These are phyloP conservation scores for Lodderomyces margitis DNA, from an alignment of 1,139 yeast species.

Conservation along the genomic window DNA sequence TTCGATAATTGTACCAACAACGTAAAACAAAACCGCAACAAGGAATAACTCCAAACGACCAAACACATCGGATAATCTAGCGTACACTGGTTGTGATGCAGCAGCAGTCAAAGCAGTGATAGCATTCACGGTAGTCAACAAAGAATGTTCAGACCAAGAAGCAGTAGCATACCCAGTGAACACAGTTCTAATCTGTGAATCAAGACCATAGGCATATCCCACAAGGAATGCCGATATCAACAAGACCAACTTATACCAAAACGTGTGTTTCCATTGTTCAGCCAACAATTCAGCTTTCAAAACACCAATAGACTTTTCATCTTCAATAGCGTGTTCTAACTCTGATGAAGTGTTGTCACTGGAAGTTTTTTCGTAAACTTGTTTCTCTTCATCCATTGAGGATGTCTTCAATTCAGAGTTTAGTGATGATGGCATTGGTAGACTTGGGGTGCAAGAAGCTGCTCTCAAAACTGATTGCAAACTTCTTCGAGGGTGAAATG, in stretches of 20 bases:
- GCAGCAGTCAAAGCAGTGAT: slow-evolving; percentile 66
- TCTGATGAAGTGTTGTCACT: neutral
- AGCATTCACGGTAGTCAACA: slow-evolving; percentile 63
- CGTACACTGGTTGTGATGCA: slow-evolving; percentile 68
- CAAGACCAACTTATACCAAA: slow-evolving; percentile 31
- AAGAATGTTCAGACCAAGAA: slow-evolving; percentile 56
- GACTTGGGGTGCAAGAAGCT: neutral
- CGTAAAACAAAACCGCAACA: slow-evolving; percentile 57
- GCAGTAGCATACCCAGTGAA: slow-evolving; percentile 55
- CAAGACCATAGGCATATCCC: slow-evolving; percentile 69
- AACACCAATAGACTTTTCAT: slow-evolving; percentile 29
- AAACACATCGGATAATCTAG: slow-evolving; percentile 67
- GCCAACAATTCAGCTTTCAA: slow-evolving; percentile 34
- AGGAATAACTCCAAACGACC: slow-evolving; percentile 62
- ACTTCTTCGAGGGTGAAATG: too few relatives aligned
- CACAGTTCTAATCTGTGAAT: slow-evolving; percentile 50
- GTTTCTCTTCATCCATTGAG: slow-evolving; percentile 5
- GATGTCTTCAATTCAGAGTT: slow-evolving; percentile 1
- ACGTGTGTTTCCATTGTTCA: slow-evolving; percentile 23
- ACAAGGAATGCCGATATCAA: slow-evolving; percentile 55
- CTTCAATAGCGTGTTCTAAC: slow-evolving; percentile 10
- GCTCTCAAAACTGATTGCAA: neutral
- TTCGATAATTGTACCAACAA: slow-evolving; percentile 69
- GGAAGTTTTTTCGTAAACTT: slow-evolving; percentile 2
- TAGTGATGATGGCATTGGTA: slow-evolving; percentile 3